Conservation (phyloP, 176 grass and related monocot species). For the Oryza glaberrima region DNA sequence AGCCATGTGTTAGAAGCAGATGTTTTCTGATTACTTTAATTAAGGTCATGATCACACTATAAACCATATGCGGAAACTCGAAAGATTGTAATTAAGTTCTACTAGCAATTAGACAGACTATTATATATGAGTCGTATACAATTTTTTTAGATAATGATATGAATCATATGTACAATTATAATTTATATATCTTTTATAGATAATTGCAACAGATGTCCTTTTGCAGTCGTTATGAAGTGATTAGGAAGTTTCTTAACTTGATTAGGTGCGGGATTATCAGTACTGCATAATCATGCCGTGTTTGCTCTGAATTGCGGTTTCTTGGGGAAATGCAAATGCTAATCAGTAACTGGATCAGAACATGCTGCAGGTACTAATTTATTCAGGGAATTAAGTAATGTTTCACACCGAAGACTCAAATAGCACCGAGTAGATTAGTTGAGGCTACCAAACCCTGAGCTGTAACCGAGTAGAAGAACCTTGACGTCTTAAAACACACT, state of each 20-base stretch:
- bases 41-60: background rate
- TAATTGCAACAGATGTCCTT: background rate
- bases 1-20: constrained; percentile 17
- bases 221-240: background rate
- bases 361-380: constrained; percentile 1
- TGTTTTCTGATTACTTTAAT: background rate
- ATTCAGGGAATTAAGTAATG: constrained; percentile 29
- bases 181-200: background rate
- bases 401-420: constrained; percentile 22
- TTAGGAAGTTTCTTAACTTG: constrained; percentile 38
- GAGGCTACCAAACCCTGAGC: constrained; percentile 39
- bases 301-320: background rate
- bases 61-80: background rate
- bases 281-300: background rate
- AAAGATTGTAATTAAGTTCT: background rate
- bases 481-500: background rate
- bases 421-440: constrained; percentile 24
- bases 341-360: constrained; percentile 27
- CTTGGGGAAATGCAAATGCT: background rate
- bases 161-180: background rate
- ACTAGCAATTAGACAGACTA: background rate
- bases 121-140: background rate
- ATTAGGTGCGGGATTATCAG: constrained; percentile 8
- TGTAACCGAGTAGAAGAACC: constrained; percentile 31
- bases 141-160: background rate